These are phyloP conservation scores for Allomyces macrogynus DNA, from an alignment of 192 early-diverging fungal genomes.

Conservation along the genomic window DNA sequence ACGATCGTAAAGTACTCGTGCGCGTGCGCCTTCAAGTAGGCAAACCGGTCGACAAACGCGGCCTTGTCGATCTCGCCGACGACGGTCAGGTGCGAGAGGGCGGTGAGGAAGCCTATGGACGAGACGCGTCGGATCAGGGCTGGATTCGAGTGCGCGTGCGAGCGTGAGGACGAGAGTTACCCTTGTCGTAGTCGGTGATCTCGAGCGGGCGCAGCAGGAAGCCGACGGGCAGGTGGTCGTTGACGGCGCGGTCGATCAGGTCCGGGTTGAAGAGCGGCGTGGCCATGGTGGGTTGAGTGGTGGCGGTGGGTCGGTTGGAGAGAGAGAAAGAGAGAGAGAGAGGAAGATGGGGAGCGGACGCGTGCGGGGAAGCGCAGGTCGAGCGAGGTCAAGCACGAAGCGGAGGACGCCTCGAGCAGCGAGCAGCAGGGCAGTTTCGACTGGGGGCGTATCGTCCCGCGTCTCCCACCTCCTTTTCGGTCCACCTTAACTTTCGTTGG, in stretches of 20 bases:
- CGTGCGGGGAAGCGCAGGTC: too few species aligned
- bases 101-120: slow-evolving; percentile 41
- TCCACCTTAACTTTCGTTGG: too few species aligned
- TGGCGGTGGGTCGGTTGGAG: too few species aligned
- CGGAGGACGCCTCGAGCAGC: too few species aligned
- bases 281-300: neutral
- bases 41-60: slow-evolving; percentile 41
- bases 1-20: slow-evolving; percentile 51
- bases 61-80: slow-evolving; percentile 52
- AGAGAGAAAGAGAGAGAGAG: too few species aligned
- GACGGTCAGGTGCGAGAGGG: slow-evolving; percentile 52
- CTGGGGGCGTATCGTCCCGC: too few species aligned
- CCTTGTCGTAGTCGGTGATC: slow-evolving; percentile 39
- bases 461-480: too few species aligned
- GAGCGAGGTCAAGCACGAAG: too few species aligned
- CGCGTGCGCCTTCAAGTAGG: slow-evolving; percentile 47
- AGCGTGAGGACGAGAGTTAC: neutral
- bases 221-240: slow-evolving; percentile 33
- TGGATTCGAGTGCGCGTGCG: too few species aligned
- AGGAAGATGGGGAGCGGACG: too few species aligned
- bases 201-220: slow-evolving; percentile 59
- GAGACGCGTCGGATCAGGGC: too few species aligned
- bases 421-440: too few species aligned
- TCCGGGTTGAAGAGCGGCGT: slow-evolving; percentile 31
- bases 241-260: slow-evolving; percentile 49